phyloP scores from a whole-genome alignment of 2,329 filamentous ascomycete genomes.

The Dactylellina cionopaga region DNA sequence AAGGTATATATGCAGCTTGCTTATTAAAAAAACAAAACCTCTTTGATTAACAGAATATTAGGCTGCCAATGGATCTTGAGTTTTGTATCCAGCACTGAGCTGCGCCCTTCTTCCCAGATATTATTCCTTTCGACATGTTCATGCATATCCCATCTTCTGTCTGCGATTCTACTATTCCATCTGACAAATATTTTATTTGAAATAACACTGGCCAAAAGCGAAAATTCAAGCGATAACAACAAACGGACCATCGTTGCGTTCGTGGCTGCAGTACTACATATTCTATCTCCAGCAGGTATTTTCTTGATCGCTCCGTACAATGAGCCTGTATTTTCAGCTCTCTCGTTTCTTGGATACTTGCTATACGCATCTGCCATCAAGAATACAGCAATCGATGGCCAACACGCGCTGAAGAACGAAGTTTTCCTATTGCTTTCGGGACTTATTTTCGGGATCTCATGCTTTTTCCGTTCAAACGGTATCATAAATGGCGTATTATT shows the following conservation, averaged over 20 bases:
- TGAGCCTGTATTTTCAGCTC: conserved; percentile 80
- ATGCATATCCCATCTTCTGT: conserved; percentile 78
- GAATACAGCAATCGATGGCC: conserved; percentile 57
- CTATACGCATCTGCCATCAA: conserved; percentile 69
- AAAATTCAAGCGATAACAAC: conserved; percentile 27
- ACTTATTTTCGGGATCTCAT: conserved; percentile 75
- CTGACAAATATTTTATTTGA: conserved; percentile 70
- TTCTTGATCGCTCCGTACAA: conserved; percentile 89
- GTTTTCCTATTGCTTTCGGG: conserved; percentile 71
- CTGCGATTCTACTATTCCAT: conserved; percentile 76
- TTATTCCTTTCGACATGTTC: conserved; percentile 74
- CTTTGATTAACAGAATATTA: conserved; percentile 10
- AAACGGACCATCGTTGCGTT: conserved; percentile 71
- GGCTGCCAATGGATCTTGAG: conserved; percentile 22
- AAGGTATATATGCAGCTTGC: conserved; percentile 9
- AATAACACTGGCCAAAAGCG: conserved; percentile 13
- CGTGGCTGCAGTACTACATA: conserved; percentile 76
- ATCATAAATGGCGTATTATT: conserved; percentile 82
- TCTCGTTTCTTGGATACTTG: conserved; percentile 79
- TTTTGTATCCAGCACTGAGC: conserved; percentile 4
- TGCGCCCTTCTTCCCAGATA: conserved; percentile 32
- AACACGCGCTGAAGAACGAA: conserved; percentile 60
- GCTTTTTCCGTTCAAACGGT: conserved; percentile 83
- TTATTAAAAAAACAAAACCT: not conserved
- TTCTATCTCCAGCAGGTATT: conserved; percentile 85